Evolutionary conservation across 208 protist species (phyloP).

Genomic region (Trypanosoma boissoni): DNA sequence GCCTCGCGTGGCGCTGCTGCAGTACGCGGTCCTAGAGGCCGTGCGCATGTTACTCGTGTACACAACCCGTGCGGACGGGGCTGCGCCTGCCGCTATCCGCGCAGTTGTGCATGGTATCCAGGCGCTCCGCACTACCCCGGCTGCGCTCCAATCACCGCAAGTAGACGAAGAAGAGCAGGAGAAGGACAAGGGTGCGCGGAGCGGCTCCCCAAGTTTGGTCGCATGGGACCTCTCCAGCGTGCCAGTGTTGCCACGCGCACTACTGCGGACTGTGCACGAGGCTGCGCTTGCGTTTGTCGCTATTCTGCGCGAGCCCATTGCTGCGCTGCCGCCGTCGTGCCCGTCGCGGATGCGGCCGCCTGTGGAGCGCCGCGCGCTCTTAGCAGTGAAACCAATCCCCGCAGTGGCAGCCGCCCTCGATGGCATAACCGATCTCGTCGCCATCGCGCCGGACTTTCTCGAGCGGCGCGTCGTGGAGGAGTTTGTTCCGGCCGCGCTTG

Average conservation of each 20-base stretch:
- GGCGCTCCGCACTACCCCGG: conserved; percentile 61
- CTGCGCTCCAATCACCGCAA: too few relatives aligned
- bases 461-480: conserved; percentile 65
- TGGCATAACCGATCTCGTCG: conserved; percentile 53
- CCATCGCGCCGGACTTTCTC: conserved; percentile 65
- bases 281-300: conserved; percentile 70
- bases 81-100: conserved; percentile 42
- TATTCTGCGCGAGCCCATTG: conserved; percentile 71
- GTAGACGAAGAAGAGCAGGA: not conserved
- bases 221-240: not conserved
- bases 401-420: conserved; percentile 46
- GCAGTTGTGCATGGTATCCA: conserved; percentile 57
- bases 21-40: conserved; percentile 46
- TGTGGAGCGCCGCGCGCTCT: conserved; percentile 53
- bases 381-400: conserved; percentile 45
- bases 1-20: conserved; percentile 61
- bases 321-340: conserved; percentile 28
- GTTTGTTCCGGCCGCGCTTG: conserved; percentile 61
- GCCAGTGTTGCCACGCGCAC: conserved; percentile 58
- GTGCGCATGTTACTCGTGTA: conserved; percentile 54
- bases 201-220: not conserved
- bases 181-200: not conserved
- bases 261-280: conserved; percentile 79
- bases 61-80: conserved; percentile 39
- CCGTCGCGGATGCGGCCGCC: conserved; percentile 29